These are phyloP conservation scores for Skeletonema grethae DNA, from an alignment of 108 stramenopile genomes.

Conservation along the genomic window DNA sequence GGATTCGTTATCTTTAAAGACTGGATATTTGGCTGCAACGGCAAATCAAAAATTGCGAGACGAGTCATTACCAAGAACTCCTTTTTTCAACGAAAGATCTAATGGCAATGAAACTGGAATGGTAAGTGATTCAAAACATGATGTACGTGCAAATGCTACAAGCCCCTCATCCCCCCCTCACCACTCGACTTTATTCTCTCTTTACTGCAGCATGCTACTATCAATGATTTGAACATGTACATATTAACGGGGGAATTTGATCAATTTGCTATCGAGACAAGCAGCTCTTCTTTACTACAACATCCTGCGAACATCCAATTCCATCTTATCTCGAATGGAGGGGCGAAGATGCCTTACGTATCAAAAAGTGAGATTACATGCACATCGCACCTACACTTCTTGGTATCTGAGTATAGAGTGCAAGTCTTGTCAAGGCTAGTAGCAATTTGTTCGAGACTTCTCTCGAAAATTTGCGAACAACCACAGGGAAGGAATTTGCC, in stretches of 20 bases:
- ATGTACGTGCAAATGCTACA: background rate
- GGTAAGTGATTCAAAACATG: background rate
- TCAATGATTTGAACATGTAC: background rate
- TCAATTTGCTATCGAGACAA: background rate
- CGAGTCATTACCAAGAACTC: background rate
- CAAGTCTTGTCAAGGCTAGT: background rate
- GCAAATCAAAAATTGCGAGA: background rate
- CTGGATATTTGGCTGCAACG: background rate
- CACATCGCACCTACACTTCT: constrained; percentile 12
- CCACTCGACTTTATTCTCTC: background rate
- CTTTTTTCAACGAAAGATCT: background rate
- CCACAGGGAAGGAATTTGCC: background rate
- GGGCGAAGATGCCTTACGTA: background rate
- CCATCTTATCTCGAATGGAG: background rate
- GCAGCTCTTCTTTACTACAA: background rate
- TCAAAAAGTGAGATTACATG: background rate
- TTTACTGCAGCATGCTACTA: background rate
- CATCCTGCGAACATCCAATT: background rate
- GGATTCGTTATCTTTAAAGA: constrained; percentile 12
- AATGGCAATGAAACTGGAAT: background rate
- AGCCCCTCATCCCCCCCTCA: background rate
- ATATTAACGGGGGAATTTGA: background rate
- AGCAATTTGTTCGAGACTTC: background rate
- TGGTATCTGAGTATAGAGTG: constrained; percentile 36
- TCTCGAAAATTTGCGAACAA: background rate